Evolutionary conservation across 768 basidiomycete genomes (phyloP), one percentile per base, ranked within the genome.

Genomic region (Russula sp.): DNA sequence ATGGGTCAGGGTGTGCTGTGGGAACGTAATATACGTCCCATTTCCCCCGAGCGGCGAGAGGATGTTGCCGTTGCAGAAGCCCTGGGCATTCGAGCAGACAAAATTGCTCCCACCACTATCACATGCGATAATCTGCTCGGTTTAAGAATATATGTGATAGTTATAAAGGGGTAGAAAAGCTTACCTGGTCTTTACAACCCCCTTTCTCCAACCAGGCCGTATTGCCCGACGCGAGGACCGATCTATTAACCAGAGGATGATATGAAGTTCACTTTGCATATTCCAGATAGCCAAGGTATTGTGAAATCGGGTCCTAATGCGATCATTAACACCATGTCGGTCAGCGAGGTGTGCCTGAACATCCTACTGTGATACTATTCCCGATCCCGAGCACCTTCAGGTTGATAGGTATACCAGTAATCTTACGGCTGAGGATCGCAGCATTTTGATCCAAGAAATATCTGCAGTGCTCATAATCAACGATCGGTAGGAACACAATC

Each of bases 381-480:
- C 85, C 84, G 20, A 87, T 75, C 16, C 82, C 85, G 18, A 85
- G 77, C n/a, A 78, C 74, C 68, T 83, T 78, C n/a, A 87, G 77
- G 65, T 85, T 85, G 51, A 87, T 75, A 4, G 71, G 74, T 6
- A 80, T 60, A 3, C 83, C 84, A 4, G 70, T 66, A 3, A 81
- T 64, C 0, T 70, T 75, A 11, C 80, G 80, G 4, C 73, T 72
- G 3, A 75, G 75, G 52, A 87, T 85, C 9, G 78, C 83, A 35
- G 77, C 73, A 60, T 87, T 86, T 69, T 85, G 83, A 8, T 77
- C 67, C 6, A 85, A 74, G 76, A 87, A 83, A 65, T 83, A 74
- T 16, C 74, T 74, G 45, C 11, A 25, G 25, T 1, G 48, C 18
- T 32, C 34, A 43, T 5, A 20, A 22, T 47, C 29, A 39, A 52